phyloP scores from a whole-genome alignment of 257 asterid genomes.

The Solanum phureja region DNA sequence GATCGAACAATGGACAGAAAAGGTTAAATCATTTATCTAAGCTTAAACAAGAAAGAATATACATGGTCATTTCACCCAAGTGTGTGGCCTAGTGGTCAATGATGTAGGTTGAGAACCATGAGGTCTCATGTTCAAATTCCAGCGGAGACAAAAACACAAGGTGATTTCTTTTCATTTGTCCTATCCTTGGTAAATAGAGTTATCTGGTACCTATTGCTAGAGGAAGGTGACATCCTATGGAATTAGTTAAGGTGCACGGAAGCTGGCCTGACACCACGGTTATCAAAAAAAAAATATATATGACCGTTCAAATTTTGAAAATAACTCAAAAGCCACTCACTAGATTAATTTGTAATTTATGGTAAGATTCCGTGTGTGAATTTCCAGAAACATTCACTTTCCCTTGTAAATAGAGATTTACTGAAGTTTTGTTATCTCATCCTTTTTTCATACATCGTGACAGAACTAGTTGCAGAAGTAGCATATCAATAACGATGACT shows the following conservation, averaged over 20 bases:
- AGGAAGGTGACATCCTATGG: neutral
- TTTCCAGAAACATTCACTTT: neutral
- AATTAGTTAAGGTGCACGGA: neutral
- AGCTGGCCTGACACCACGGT: neutral
- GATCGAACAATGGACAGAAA: neutral
- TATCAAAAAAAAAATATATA: neutral
- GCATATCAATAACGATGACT: neutral
- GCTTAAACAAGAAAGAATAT: neutral
- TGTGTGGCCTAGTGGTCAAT: neutral
- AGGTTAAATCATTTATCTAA: neutral
- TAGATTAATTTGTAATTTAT: neutral
- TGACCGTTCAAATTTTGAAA: neutral
- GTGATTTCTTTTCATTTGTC: neutral
- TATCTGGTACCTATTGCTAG: neutral
- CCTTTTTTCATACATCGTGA: neutral
- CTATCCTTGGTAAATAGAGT: neutral
- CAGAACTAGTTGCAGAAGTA: neutral
- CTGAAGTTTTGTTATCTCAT: neutral
- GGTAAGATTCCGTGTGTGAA: neutral
- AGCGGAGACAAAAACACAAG: no score
- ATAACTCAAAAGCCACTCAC: neutral
- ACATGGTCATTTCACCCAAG: neutral
- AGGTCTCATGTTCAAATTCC: neutral
- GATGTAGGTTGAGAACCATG: neutral
- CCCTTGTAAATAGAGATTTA: neutral